These are phyloP conservation scores for Leonotis leonurus DNA, from an alignment of 257 asterid genomes.

Conservation along the genomic window DNA sequence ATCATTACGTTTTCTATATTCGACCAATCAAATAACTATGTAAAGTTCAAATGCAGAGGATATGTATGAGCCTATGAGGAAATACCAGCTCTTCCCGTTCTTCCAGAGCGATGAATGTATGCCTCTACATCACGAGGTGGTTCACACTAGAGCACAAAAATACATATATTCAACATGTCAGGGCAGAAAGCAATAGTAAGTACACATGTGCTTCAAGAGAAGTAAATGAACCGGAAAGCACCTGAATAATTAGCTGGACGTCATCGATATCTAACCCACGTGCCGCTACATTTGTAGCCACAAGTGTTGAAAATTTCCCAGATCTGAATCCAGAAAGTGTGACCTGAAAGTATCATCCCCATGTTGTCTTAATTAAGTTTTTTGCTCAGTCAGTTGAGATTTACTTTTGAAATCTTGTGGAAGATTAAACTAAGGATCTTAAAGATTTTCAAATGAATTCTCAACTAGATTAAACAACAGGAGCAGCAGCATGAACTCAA, in stretches of 20 bases:
- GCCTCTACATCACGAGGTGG: constrained; percentile 98
- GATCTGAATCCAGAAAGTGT: constrained; percentile 87
- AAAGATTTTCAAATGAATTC: not conserved
- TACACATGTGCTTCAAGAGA: not conserved
- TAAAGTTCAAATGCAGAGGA: constrained; percentile 3
- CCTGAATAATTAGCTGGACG: constrained; percentile 97
- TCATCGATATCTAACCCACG: constrained; percentile 95
- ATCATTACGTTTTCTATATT: not conserved
- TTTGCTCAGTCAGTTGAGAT: not conserved
- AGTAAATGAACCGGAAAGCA: constrained; percentile 10
- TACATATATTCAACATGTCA: constrained; percentile 7
- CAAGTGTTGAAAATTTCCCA: constrained; percentile 79
- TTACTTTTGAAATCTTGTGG: not conserved
- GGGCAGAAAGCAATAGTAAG: not conserved
- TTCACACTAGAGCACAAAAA: constrained; percentile 59
- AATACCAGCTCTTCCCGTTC: constrained; percentile 98
- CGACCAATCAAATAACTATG: not conserved
- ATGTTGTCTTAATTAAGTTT: not conserved
- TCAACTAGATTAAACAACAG: not conserved
- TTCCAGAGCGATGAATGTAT: constrained; percentile 98
- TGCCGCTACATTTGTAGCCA: constrained; percentile 97
- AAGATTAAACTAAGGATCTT: not conserved
- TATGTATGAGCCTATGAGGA: constrained; percentile 13
- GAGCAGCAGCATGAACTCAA: not conserved
- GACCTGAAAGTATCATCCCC: constrained; percentile 44